Conservation (phyloP, 257 asterid genomes). For the Buddleja alternifolia region DNA sequence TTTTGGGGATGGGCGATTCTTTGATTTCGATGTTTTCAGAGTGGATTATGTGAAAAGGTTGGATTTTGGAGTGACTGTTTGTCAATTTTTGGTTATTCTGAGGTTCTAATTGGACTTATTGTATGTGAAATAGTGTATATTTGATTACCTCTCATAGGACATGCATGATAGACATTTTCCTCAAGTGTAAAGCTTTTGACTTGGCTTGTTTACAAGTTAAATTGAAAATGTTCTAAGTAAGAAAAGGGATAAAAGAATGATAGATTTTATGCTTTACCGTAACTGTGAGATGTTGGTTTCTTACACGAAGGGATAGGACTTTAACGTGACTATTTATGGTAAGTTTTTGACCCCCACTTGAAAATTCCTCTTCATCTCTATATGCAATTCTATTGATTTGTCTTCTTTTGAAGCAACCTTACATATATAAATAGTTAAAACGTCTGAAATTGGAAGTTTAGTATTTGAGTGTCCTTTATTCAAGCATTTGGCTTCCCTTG, state of each 20-base stretch:
- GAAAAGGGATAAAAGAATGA: not conserved
- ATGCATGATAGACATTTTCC: not conserved
- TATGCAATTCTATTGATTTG: not conserved
- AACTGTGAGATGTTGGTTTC: slow-evolving; percentile 3
- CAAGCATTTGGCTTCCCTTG: slow-evolving; percentile 15
- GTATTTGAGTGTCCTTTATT: not conserved
- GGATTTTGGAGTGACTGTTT: slow-evolving; percentile 8
- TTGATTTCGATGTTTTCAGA: slow-evolving; percentile 1
- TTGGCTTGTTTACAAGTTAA: slow-evolving; percentile 15
- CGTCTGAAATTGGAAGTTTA: not conserved
- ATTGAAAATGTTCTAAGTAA: not conserved
- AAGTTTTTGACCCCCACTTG: not conserved
- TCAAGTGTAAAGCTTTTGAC: slow-evolving; percentile 9
- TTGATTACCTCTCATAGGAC: slow-evolving; percentile 6
- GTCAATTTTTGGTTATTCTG: slow-evolving; percentile 22
- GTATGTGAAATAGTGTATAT: slow-evolving; percentile 8
- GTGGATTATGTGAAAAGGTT: slow-evolving; percentile 20
- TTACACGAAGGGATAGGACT: not conserved
- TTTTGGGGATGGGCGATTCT: slow-evolving; percentile 22
- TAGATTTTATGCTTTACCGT: not conserved
- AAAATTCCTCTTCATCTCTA: not conserved
- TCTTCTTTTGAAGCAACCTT: not conserved
- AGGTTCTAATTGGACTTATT: slow-evolving; percentile 8
- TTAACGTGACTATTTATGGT: not conserved
- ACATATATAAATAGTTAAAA: not conserved